Percentiles rank a stretch among this genome's conserved stretches.
Conservation (phyloP, 305 asterid genomes). For the Vinca major region DNA sequence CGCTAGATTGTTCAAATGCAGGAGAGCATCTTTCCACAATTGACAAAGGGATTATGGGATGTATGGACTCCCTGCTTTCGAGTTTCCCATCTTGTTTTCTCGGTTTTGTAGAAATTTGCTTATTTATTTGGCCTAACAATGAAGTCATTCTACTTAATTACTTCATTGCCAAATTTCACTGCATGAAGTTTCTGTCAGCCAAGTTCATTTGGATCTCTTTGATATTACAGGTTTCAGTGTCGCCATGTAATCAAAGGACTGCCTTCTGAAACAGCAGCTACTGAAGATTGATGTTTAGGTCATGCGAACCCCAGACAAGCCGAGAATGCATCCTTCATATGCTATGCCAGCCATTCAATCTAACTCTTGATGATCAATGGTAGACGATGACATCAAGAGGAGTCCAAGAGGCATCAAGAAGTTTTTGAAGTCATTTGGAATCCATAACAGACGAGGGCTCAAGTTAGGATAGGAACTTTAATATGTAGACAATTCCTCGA, state of each 20-base stretch:
- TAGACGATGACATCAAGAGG: no score
- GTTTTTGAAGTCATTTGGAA: no score
- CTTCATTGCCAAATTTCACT: neutral
- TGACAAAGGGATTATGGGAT: neutral
- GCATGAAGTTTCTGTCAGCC: neutral
- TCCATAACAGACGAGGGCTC: neutral
- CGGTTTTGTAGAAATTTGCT: neutral
- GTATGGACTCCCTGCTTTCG: neutral
- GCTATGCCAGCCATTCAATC: neutral
- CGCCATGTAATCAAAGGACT: conserved; percentile 74
- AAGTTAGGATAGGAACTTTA: neutral
- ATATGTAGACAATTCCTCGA: neutral
- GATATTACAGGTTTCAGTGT: conserved; percentile 64
- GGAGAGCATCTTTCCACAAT: neutral
- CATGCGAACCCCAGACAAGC: neutral
- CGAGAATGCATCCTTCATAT: neutral
- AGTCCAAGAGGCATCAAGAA: no score
- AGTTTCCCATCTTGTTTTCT: neutral
- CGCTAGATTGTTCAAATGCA: neutral
- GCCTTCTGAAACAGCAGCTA: conserved; percentile 31
- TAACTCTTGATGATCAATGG: neutral
- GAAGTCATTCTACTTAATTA: neutral
- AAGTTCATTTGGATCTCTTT: neutral
- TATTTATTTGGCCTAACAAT: neutral
- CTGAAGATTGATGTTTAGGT: conserved; percentile 43